Evolutionary conservation across 1,284 basidiomycete genomes (phyloP).

Genomic region (Fomitopsis palustris): DNA sequence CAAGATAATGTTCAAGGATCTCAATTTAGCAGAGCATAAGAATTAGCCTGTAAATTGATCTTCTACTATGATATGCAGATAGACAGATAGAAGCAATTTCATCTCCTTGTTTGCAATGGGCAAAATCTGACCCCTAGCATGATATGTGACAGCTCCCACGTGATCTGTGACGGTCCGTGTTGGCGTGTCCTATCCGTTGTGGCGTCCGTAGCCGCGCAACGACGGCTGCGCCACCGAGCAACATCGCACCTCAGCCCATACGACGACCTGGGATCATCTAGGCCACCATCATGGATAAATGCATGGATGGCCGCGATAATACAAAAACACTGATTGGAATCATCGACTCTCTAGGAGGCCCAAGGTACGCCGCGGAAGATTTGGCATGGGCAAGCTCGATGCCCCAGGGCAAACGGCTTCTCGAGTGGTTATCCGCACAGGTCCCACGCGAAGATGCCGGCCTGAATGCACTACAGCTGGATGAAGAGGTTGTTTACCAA

Average conservation of each 20-base stretch:
- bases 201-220: no score
- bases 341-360: conserved; percentile 18
- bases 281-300: no score
- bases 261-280: no score
- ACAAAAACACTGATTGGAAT: background rate
- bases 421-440: conserved; percentile 23
- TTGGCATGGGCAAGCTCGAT: conserved; percentile 20
- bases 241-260: no score
- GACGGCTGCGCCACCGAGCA: no score
- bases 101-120: no score
- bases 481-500: conserved; percentile 12
- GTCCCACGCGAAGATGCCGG: background rate
- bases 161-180: background rate
- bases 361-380: conserved; percentile 10
- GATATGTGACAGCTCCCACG: background rate
- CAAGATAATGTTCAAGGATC: no score
- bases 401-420: conserved; percentile 18
- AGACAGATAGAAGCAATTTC: no score
- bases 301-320: background rate
- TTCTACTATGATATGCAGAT: no score
- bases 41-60: no score
- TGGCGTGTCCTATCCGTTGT: background rate
- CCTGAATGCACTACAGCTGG: conserved; percentile 7
- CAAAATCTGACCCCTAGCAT: no score
- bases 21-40: no score